Evolutionary conservation across 495 filamentous ascomycete species (phyloP).

Genomic region (Penicillium silybi): DNA sequence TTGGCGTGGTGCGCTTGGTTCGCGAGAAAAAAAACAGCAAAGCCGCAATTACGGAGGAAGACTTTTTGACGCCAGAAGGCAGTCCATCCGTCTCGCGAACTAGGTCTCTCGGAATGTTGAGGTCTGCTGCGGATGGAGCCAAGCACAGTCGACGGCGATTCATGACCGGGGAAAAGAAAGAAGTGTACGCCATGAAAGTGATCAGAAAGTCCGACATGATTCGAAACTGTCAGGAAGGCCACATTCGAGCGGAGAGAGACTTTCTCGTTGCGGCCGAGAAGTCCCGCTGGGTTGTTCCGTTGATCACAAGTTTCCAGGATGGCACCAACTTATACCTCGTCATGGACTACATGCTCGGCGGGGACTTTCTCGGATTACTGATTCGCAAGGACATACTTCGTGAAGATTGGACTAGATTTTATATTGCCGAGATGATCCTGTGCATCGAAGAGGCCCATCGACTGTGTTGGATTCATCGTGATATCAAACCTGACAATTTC

Average conservation of each 20-base stretch:
- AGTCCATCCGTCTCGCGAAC: background rate
- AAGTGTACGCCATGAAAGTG: conserved; percentile 92
- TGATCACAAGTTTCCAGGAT: conserved; percentile 89
- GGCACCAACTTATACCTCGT: conserved; percentile 77
- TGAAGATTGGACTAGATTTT: conserved; percentile 76
- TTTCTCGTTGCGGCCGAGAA: conserved; percentile 82
- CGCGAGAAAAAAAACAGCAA: conserved; percentile 47
- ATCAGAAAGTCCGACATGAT: conserved; percentile 92
- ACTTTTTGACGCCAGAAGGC: background rate
- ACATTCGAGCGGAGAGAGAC: conserved; percentile 86
- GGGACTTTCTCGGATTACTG: conserved; percentile 83
- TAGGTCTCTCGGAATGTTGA: conserved; percentile 12
- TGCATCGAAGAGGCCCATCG: conserved; percentile 91
- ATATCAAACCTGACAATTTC: conserved; percentile 97
- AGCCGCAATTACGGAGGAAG: conserved; percentile 1
- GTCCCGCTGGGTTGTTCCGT: conserved; percentile 81
- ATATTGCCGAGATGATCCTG: conserved; percentile 90
- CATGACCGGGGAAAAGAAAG: conserved; percentile 39
- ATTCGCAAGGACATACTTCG: conserved; percentile 76
- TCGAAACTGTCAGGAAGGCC: conserved; percentile 83
- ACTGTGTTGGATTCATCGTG: conserved; percentile 85
- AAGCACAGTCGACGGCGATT: conserved; percentile 22
- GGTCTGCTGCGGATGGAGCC: conserved; percentile 24
- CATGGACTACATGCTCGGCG: conserved; percentile 97
- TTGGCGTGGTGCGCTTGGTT: conserved; percentile 85